A percentile compares a stretch with the other conserved stretches of the same genome.
phyloP scores from a whole-genome alignment of 192 early-diverging fungal species.

The Chytriomyces sp. region DNA sequence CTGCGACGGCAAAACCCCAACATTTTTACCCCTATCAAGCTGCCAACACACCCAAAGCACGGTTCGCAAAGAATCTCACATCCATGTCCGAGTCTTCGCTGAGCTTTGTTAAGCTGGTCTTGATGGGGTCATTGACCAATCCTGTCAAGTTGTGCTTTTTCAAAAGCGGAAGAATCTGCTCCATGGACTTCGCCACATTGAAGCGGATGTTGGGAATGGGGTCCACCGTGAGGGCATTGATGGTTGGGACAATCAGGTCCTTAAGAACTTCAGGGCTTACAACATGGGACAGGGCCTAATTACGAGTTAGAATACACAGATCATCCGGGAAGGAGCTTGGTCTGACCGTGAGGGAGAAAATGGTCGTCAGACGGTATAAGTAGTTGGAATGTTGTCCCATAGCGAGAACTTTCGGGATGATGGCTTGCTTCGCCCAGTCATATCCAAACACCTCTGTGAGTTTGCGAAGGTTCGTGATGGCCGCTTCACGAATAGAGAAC shows the following conservation, averaged over 20 bases:
- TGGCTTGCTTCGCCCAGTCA: conserved; percentile 93
- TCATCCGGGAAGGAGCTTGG: background rate
- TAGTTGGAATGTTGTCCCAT: conserved; percentile 93
- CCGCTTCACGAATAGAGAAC: conserved; percentile 97
- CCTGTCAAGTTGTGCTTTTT: conserved; percentile 64
- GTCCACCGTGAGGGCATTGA: conserved; percentile 81
- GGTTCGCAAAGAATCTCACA: conserved; percentile 89
- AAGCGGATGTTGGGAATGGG: conserved; percentile 99
- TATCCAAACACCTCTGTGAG: conserved; percentile 98
- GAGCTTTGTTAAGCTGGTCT: conserved; percentile 81
- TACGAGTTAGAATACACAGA: background rate
- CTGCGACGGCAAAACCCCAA: too few species aligned
- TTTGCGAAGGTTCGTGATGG: conserved; percentile 90
- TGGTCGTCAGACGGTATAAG: conserved; percentile 96
- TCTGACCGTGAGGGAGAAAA: conserved; percentile 90
- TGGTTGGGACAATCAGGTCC: conserved; percentile 86
- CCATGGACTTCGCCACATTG: conserved; percentile 96
- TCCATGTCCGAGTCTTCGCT: conserved; percentile 89
- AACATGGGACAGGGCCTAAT: conserved; percentile 82
- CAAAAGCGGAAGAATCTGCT: conserved; percentile 79
- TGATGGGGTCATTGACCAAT: conserved; percentile 70
- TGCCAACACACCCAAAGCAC: conserved; percentile 49
- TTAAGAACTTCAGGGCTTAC: conserved; percentile 85
- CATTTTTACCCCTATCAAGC: too few species aligned
- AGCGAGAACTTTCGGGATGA: conserved; percentile 91